Conservation (phyloP, 2,329 filamentous ascomycete genomes). For the Neoscytalidium dimidiatum region DNA sequence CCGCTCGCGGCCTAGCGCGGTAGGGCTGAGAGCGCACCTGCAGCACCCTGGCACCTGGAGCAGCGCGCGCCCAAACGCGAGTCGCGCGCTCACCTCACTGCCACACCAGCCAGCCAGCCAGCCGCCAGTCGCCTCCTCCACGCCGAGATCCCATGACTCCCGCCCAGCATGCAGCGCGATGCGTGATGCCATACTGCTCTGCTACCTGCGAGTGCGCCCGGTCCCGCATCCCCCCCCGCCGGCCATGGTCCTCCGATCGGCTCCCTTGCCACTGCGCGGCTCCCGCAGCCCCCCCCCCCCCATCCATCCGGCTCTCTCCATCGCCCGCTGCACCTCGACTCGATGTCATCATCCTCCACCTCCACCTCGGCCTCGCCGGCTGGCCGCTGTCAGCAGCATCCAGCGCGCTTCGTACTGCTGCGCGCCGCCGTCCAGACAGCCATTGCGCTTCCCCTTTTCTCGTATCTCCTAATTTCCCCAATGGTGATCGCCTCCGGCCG, state of each 20-base stretch:
- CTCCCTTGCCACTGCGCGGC: neutral
- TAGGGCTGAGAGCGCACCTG: neutral
- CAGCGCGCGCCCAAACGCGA: neutral
- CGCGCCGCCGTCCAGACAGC: neutral
- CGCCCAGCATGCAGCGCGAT: neutral
- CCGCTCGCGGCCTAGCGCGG: neutral
- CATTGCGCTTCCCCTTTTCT: conserved; percentile 14
- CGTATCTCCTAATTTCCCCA: conserved; percentile 17
- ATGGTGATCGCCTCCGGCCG: neutral
- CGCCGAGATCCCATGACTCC: conserved; percentile 5
- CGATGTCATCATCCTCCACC: neutral
- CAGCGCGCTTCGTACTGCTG: neutral
- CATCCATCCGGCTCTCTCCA: neutral
- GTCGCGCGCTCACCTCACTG: neutral
- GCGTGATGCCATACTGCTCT: too few relatives aligned
- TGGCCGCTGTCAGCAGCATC: neutral
- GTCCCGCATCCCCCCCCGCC: neutral
- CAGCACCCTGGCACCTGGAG: too few relatives aligned
- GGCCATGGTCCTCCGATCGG: neutral
- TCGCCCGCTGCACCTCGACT: neutral
- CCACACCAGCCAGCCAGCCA: neutral
- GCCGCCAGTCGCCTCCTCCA: neutral
- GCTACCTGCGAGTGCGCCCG: too few relatives aligned
- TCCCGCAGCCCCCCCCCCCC: conserved; percentile 8
- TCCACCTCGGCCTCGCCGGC: conserved; percentile 6